Base-by-base conservation (phyloP, 2,329 filamentous ascomycete species). In the Geosmithia putterillii region DNA sequence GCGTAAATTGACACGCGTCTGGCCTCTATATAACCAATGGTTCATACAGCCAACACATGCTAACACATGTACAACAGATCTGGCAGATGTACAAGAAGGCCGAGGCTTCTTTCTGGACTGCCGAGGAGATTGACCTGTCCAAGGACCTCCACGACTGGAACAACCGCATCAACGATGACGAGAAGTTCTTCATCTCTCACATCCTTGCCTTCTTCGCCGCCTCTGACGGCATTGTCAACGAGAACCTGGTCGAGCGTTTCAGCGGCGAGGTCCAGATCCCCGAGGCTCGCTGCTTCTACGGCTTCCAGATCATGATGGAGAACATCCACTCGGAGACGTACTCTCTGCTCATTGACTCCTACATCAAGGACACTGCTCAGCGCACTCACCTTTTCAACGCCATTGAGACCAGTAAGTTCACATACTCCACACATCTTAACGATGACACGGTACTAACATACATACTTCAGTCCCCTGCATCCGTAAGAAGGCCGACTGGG, bases 31-130 rank as follows among this genome's bases (percentile, higher is more conserved):
- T 32, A 14, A 14, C 15, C 28, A 32, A 32, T 32, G 28, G 10
- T 47, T 50, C 40, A 48, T 47, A 42, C 36, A 28, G 43, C 54
- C 52, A 55, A 48, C 48, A 47, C 21, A 40, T 46, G 55, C 66
- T 73, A 60, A 75, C 60, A 45, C 44, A 48, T 45, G 48, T 49
- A 42, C 48, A 43, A 48, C 51, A 95, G 89, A 94, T 95, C 66
- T 98, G 92, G 92, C 90, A 96, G 68, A 96, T 96, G 90, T 98
- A 98, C 80, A 98, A 98, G 81, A 96, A 96, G 73, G 89, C 89
- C 52, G 90, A 98, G 67, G 92, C 92, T 43, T 96, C 92, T 38
- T 98, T 98, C 82, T 98, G 92, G 92, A 98, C 92, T 37, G 92
- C 92, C 42, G 92, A 98, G 67, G 92, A 98, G 74, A 96, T 98